These are phyloP conservation scores for Fusarium ambrosium DNA, from an alignment of 2,329 filamentous ascomycete species.

Conservation along the genomic window DNA sequence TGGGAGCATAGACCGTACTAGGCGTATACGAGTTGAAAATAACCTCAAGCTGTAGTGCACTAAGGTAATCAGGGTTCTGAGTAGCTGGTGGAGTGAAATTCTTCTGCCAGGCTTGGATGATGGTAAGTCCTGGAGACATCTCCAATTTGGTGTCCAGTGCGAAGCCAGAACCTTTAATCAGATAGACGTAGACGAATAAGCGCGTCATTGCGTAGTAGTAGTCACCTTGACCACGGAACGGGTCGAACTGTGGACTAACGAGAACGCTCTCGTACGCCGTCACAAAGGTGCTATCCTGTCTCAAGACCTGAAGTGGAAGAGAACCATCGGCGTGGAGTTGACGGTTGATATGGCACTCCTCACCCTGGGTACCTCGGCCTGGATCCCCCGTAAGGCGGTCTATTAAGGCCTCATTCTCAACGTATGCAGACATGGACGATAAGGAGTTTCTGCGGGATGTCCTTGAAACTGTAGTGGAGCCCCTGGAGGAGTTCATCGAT, in stretches of 20 bases:
- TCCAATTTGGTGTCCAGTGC: background rate
- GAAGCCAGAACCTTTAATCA: background rate
- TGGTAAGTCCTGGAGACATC: background rate
- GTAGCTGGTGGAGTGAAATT: background rate
- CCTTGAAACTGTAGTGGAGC: no score
- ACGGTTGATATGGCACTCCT: background rate
- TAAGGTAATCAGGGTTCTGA: background rate
- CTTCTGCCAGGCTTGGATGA: background rate
- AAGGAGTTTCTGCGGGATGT: no score
- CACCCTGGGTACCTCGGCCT: no score
- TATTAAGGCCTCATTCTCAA: no score
- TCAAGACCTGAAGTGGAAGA: background rate
- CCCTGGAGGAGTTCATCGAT: no score
- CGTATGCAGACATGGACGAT: no score
- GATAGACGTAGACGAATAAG: background rate
- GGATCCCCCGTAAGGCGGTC: no score
- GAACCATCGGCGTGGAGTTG: background rate
- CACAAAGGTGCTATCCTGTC: background rate
- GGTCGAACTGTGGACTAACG: background rate
- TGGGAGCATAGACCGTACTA: background rate
- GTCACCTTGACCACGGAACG: background rate
- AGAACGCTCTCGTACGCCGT: background rate
- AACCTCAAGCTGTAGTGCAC: background rate
- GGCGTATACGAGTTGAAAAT: background rate
- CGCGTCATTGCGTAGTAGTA: background rate